Base-by-base conservation (phyloP, 2,329 filamentous ascomycete species). In the Trichoderma sp. region DNA sequence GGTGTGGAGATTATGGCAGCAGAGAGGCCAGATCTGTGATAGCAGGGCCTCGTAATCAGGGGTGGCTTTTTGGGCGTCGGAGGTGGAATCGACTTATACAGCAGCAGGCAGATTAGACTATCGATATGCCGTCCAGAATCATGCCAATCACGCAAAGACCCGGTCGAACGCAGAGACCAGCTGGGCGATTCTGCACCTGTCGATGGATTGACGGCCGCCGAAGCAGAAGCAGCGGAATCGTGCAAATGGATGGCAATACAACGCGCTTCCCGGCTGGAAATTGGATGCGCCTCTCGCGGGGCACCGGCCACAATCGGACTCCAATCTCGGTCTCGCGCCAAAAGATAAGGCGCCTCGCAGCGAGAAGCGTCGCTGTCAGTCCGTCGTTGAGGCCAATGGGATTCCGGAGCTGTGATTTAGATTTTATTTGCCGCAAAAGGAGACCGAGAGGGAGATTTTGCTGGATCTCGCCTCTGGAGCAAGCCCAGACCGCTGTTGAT, bases 401-500 rank as follows among this genome's bases (percentile, higher is more conserved):
- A 35, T 10, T 17, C 27, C 27, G 29, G 52, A 19, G 3, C 6
- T 19, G 22, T 52, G 61, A 32, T 35, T 8, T 48, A 3, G 45
- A 34, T 42, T 58, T 32, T 42, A 50, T 59, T 27, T 59, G 35
- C 54, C 53, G 39, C 53, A 29, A 34, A 39, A 59, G 54, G 53
- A 53, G 17, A 57, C 9, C 10, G n/a, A 50, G 63, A 66, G 63
- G 63, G 37, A 56, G 52, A 45, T 35, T 37, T 57, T 65, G 37
- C 39, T 59, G 13, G 64, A 45, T 42, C 56, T 45, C 42, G 64
- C 64, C 39, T 39, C 54, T 66, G 32, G n/a, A 50, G 42, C 64
- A 52, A 34, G 29, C 60, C 54, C 52, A 67, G 64, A 67, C 64
- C 57, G 67, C 59, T 64, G 53, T 52, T 48, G 64, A 67, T 67